These are phyloP conservation scores for Cladosporium sphaerospermum DNA, from an alignment of 2,329 filamentous ascomycete genomes.

Conservation along the genomic window DNA sequence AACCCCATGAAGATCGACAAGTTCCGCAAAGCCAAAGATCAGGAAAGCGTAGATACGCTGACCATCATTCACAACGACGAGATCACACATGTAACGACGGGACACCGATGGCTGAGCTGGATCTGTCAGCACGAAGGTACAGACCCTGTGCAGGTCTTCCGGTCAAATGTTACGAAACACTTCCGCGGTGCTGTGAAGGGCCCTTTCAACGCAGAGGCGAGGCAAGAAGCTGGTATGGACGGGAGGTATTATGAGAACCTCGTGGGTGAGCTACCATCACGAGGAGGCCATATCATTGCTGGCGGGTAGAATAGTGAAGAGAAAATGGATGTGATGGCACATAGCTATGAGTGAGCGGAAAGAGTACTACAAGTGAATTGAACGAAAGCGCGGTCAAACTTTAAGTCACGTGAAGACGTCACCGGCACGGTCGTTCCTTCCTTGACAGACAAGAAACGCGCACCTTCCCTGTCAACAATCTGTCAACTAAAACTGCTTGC, in stretches of 20 bases:
- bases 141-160: constrained; percentile 14
- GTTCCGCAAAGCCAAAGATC: constrained; percentile 13
- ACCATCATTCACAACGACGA: constrained; percentile 15
- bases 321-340: no score
- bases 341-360: no score
- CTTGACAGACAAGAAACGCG: no score
- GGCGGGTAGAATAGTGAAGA: constrained; percentile 7
- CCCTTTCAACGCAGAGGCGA: constrained; percentile 14
- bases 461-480: no score
- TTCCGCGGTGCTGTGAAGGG: constrained; percentile 14
- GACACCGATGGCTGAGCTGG: constrained; percentile 15
- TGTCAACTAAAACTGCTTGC: no score
- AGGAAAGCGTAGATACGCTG: constrained; percentile 13
- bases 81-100: constrained; percentile 15
- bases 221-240: constrained; percentile 14
- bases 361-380: no score
- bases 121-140: constrained; percentile 14
- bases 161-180: constrained; percentile 8
- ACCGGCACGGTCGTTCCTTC: no score
- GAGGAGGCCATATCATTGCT: constrained; percentile 13
- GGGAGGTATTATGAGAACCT: constrained; percentile 13
- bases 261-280: constrained; percentile 2
- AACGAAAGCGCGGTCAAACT: no score
- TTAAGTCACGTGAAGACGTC: no score
- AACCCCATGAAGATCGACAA: constrained; percentile 14